Percentiles rank a stretch among this genome's conserved stretches.
Conservation (phyloP, 768 basidiomycete species). For the Favolaschia claudopus region DNA sequence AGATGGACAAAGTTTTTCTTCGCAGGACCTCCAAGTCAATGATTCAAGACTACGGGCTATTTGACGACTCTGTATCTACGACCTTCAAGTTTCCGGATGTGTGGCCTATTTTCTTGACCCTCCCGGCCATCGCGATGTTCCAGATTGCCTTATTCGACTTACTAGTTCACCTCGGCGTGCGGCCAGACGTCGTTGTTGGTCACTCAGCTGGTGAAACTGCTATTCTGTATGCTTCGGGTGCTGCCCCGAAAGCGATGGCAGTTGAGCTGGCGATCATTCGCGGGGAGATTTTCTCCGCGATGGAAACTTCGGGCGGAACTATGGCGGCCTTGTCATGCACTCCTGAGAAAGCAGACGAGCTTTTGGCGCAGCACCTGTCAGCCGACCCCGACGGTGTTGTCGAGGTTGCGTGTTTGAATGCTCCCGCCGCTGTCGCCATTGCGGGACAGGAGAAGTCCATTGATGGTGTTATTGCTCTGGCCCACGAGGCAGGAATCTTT, state of each 20-base stretch:
- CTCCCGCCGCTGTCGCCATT: slow-evolving; percentile 44
- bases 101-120: slow-evolving; percentile 46
- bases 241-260: slow-evolving; percentile 47
- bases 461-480: slow-evolving; percentile 39
- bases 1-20: slow-evolving; percentile 44
- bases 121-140: slow-evolving; percentile 51
- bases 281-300: slow-evolving; percentile 41
- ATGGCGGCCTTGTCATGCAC: slow-evolving; percentile 55
- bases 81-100: slow-evolving; percentile 23
- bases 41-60: slow-evolving; percentile 45
- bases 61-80: slow-evolving; percentile 26
- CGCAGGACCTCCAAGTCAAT: slow-evolving; percentile 42
- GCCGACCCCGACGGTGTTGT: slow-evolving; percentile 25
- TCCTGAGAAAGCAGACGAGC: slow-evolving; percentile 32
- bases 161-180: slow-evolving; percentile 41
- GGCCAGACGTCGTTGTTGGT: slow-evolving; percentile 49
- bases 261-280: slow-evolving; percentile 53
- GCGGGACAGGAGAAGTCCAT: slow-evolving; percentile 41
- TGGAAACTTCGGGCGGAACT: slow-evolving; percentile 44
- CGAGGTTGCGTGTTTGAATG: slow-evolving; percentile 52
- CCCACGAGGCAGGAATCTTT: slow-evolving; percentile 37
- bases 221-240: slow-evolving; percentile 51
- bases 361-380: slow-evolving; percentile 29
- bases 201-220: slow-evolving; percentile 60
- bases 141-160: slow-evolving; percentile 56